Evolutionary conservation across 257 asterid species (phyloP), one percentile per base, ranked within the genome.

Genomic region (Lantana camara): DNA sequence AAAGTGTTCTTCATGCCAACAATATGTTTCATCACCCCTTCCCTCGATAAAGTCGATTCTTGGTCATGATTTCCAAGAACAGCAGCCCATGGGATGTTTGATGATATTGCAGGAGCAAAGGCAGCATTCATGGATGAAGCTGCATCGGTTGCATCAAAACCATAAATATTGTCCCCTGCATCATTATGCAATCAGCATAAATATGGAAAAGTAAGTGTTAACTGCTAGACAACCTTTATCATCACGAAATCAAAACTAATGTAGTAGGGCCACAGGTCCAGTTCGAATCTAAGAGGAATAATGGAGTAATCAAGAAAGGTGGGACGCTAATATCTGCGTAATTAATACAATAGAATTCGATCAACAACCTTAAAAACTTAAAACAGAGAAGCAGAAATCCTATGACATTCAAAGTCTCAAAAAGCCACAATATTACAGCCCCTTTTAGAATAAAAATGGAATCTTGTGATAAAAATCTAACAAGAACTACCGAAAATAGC

Each of bases 31-130:
- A 93, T 93, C 64, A 90, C 91, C 15, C 79, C 96, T 71, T 80
- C 80, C 80, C 99, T 75, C 7, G 96, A 79, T 7, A 93, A 74
- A 0, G 95, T 69, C 11, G 96, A 90, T 71, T 93, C 89, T 45
- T 93, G 99, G 68, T 93, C 99, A 59, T 93, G 99, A 66, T 93
- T 93, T 29, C 99, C 99, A 9, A 93, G 80, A 50, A 93, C 88
- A 6, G 97, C 99, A 11, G 96, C 95, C 97, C 97, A 93, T 9
- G 95, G 95, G 29, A 87, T 85, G 71, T 78, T 78, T 21, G 95
- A 77, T 1, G 82, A 45, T 23, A 90, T 59, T 5, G 97, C 99
- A 5, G 96, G 92, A 23, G 86, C 86, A 77, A 93, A 90, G 7
- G 99, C 99, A 19, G 83, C 86, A 44, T 83, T 56, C 97, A 93